Conservation (phyloP, 805 yeast genomes). For the Jamesozyma jinghongensis region DNA sequence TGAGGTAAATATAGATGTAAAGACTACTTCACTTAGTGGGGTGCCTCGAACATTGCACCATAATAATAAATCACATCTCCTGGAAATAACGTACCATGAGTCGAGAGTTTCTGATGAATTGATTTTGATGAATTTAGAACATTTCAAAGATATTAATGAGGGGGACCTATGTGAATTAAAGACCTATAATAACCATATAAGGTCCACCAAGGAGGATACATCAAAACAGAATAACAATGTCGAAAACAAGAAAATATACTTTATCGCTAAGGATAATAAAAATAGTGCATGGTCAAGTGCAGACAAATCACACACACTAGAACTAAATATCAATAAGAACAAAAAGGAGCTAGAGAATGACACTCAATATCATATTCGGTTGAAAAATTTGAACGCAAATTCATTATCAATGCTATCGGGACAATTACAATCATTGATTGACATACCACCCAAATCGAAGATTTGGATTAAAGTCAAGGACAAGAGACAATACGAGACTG, state of each 20-base stretch:
- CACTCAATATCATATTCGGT: too few species aligned
- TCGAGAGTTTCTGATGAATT: slow-evolving; percentile 45
- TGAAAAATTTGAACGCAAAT: slow-evolving; percentile 19
- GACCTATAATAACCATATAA: slow-evolving; percentile 31
- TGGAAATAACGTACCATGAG: slow-evolving; percentile 50
- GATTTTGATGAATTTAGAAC: slow-evolving; percentile 51
- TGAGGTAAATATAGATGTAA: too few species aligned
- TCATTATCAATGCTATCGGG: slow-evolving; percentile 50
- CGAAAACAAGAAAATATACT: slow-evolving; percentile 33
- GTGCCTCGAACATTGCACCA: too few species aligned
- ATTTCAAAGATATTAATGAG: slow-evolving; percentile 53
- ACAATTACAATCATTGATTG: slow-evolving; percentile 50
- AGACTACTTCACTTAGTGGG: background rate
- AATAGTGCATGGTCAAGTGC: slow-evolving; percentile 7
- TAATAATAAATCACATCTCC: slow-evolving; percentile 7
- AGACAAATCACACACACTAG: too few species aligned
- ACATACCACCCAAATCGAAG: slow-evolving; percentile 56
- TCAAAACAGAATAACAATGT: background rate
- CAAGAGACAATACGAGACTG: slow-evolving; percentile 52
- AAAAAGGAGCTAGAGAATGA: slow-evolving; percentile 3
- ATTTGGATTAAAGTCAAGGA: slow-evolving; percentile 47
- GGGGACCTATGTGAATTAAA: slow-evolving; percentile 72
- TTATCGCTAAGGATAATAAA: slow-evolving; percentile 35
- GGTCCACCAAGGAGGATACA: slow-evolving; percentile 7
- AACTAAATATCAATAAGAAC: slow-evolving; percentile 7